phyloP scores from a whole-genome alignment of 164 flowering plant species.

The Stephania japonica region DNA sequence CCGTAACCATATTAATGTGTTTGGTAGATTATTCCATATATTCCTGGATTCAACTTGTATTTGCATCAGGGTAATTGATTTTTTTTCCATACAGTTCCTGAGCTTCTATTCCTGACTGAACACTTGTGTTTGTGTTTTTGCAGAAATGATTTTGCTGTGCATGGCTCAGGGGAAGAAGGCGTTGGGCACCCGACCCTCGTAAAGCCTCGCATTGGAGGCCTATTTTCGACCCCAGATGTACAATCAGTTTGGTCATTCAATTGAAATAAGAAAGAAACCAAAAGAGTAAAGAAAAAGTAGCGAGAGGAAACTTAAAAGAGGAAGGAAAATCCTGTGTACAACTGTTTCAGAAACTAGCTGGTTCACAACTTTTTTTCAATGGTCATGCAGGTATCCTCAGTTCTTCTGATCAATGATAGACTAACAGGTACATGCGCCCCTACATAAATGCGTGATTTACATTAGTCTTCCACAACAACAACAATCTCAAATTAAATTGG shows the following conservation, averaged over 20 bases:
- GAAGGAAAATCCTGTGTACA: not conserved
- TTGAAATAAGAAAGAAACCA: constrained; percentile 23
- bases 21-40: too few species aligned
- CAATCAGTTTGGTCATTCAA: constrained; percentile 86
- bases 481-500: too few species aligned
- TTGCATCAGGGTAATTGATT: not conserved
- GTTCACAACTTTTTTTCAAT: not conserved
- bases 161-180: constrained; percentile 46
- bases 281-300: constrained; percentile 1
- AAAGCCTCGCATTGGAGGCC: constrained; percentile 50
- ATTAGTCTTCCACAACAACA: too few species aligned
- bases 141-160: constrained; percentile 54
- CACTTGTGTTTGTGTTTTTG: constrained; percentile 9
- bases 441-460: too few species aligned
- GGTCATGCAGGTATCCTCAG: not conserved
- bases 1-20: too few species aligned
- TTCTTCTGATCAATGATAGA: not conserved
- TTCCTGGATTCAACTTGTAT: not conserved
- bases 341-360: not conserved
- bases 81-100: not conserved
- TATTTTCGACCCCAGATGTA: constrained; percentile 61
- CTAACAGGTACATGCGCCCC: not conserved
- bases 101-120: not conserved
- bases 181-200: constrained; percentile 28
- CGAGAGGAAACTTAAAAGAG: not conserved